These are phyloP conservation scores for Colletotrichum tropicale DNA, from an alignment of 2,329 filamentous ascomycete genomes.

Conservation along the genomic window DNA sequence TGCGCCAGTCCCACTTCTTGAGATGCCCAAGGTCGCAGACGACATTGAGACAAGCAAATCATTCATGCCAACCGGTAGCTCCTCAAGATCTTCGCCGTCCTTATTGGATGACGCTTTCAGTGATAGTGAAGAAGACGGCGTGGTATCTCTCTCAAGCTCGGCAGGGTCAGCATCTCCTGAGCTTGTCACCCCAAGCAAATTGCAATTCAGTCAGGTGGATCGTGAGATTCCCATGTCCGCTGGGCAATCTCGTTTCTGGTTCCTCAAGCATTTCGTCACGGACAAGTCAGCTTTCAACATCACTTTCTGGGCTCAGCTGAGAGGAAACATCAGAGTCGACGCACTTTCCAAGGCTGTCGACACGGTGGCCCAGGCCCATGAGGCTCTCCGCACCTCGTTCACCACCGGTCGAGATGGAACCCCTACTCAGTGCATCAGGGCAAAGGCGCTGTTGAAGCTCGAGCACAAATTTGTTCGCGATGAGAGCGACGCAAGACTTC, in stretches of 20 bases:
- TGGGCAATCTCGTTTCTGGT: conserved; percentile 39
- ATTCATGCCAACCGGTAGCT: background rate
- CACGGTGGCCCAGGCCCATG: conserved; percentile 30
- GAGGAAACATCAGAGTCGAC: conserved; percentile 32
- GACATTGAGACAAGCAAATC: background rate
- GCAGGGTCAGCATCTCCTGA: background rate
- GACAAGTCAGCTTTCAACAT: conserved; percentile 45
- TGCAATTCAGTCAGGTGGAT: background rate
- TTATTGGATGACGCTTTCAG: background rate
- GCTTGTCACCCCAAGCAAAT: background rate
- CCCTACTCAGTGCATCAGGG: background rate
- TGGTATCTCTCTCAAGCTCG: background rate
- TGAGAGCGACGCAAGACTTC: background rate
- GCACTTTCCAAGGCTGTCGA: conserved; percentile 37
- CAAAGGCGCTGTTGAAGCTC: background rate
- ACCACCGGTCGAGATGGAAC: background rate
- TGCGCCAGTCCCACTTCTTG: background rate
- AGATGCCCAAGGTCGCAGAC: background rate
- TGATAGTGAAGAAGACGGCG: background rate
- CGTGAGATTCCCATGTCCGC: background rate
- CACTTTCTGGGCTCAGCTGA: conserved; percentile 32
- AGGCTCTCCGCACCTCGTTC: conserved; percentile 36
- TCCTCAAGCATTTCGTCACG: conserved; percentile 33
- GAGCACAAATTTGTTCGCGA: background rate
- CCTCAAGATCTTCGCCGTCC: background rate